These are phyloP conservation scores for Chrysoporthe puriensis DNA, from an alignment of 2,329 filamentous ascomycete species.

Conservation along the genomic window DNA sequence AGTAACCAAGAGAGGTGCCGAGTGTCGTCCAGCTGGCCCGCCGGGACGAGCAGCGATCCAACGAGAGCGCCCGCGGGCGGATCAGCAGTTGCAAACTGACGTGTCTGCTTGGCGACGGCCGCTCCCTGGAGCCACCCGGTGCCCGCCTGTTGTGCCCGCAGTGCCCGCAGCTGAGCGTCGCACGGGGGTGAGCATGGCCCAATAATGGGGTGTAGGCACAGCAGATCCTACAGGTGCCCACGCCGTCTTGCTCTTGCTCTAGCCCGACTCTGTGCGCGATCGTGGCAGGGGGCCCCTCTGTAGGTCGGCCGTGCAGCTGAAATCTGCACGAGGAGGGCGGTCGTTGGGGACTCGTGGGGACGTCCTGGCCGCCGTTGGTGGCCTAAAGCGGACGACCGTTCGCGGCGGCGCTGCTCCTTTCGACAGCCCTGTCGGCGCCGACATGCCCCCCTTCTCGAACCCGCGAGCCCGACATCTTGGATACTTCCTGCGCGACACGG, in stretches of 20 bases:
- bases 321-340: slow-evolving; percentile 4
- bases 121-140: neutral
- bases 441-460: too few relatives aligned
- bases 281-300: slow-evolving; percentile 6
- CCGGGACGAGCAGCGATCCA: neutral
- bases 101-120: slow-evolving; percentile 10
- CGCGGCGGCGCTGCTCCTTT: too few relatives aligned
- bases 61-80: neutral
- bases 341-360: neutral
- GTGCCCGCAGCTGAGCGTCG: neutral
- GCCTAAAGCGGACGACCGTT: neutral
- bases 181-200: neutral
- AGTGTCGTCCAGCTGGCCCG: too few relatives aligned
- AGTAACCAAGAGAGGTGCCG: too few relatives aligned
- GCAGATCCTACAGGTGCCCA: slow-evolving; percentile 7
- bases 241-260: neutral
- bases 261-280: neutral
- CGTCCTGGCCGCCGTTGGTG: neutral
- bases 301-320: slow-evolving; percentile 8
- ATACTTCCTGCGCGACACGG: neutral
- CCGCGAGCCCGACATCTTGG: neutral
- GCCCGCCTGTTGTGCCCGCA: too few relatives aligned
- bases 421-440: too few relatives aligned
- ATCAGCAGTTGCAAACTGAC: slow-evolving; percentile 13
- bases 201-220: neutral